Base-by-base conservation (phyloP, 2,329 filamentous ascomycete species). In the Teratosphaeria destructans region DNA sequence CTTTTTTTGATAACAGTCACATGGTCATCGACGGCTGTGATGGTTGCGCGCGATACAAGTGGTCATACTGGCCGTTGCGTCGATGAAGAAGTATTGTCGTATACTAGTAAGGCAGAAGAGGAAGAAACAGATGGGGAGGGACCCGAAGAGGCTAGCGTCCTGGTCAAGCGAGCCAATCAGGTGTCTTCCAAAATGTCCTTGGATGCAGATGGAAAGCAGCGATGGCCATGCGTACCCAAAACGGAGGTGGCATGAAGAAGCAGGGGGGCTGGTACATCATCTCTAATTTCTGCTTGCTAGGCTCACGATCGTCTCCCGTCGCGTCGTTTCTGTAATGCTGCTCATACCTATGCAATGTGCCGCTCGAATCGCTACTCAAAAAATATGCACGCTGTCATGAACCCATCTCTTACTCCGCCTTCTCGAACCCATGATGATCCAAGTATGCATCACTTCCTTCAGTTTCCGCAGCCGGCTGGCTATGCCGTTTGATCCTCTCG, bases 401-500 rank as follows among this genome's bases (percentile, higher is more conserved):
- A 55, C 53, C 11, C 19, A 32, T 16, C 7, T 12, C 53, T 27
- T 27, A 53, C 60, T 68, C 66, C 10, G 66, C 64, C 57, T 64
- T 67, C 60, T 68, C 66, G 52, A 64, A 39, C 0, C 66, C 66
- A 53, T 57, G 59, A 26, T 65, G 63, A 57, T 67, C 63, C 39
- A 68, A n/a, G 53, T 63, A 68, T 32, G 60, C 53, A 59, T 67
- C 64, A 10, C 8, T 7, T 49, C 43, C 43, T 10, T 49, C 19
- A 7, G 43, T 19, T 6, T 49, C 5, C 35, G 54, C 7, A 23
- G 52, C n/a, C 52, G n/a, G 37, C 53, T 49, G 12, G 32, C 27
- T 16, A 55, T 53, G 34, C 32, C 37, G 26, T 52, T 57, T 52
- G 52, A 57, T 11, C 29, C 27, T 55, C 29, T 26, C 55, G 43